Percentiles rank a stretch among this genome's conserved stretches.
phyloP scores from a whole-genome alignment of 78 protist species.

The Protostelium mycophagum region DNA sequence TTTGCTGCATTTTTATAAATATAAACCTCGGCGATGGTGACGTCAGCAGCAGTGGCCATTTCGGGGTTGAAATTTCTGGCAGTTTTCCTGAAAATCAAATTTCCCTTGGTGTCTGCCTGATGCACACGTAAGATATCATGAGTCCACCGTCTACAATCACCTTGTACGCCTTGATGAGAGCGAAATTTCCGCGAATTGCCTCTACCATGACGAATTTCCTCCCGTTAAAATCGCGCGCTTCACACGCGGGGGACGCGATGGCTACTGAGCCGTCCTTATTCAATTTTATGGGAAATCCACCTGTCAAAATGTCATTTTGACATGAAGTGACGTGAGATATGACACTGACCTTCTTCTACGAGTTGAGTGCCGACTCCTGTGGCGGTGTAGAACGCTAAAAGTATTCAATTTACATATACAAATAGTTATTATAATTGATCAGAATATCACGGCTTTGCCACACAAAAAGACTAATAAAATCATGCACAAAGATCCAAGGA shows the following conservation, averaged over 20 bases:
- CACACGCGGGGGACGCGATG: constrained; percentile 71
- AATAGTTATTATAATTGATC: too few species aligned
- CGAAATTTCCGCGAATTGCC: constrained; percentile 84
- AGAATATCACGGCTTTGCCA: too few species aligned
- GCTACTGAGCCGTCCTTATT: constrained; percentile 67
- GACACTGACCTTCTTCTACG: constrained; percentile 61
- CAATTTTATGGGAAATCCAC: constrained; percentile 89
- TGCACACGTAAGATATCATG: too few species aligned
- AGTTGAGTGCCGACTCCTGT: constrained; percentile 88
- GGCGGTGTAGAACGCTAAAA: constrained; percentile 94
- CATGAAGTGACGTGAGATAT: not conserved
- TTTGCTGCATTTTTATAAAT: not conserved
- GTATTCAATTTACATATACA: too few species aligned
- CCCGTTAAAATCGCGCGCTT: constrained; percentile 56
- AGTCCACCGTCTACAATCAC: not conserved
- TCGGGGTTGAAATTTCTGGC: constrained; percentile 90
- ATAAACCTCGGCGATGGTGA: constrained; percentile 87
- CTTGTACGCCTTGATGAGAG: constrained; percentile 87
- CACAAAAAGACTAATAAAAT: too few species aligned
- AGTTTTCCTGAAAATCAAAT: constrained; percentile 78
- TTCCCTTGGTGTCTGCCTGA: constrained; percentile 88
- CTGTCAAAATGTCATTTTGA: constrained; percentile 4
- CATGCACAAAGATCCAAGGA: too few species aligned
- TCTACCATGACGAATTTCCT: constrained; percentile 75
- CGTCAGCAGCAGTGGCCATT: constrained; percentile 79